Percentiles rank a stretch among this genome's conserved stretches.
These are phyloP conservation scores for Calcarisporium arbuscula DNA, from an alignment of 2,329 filamentous ascomycete genomes.

Conservation along the genomic window DNA sequence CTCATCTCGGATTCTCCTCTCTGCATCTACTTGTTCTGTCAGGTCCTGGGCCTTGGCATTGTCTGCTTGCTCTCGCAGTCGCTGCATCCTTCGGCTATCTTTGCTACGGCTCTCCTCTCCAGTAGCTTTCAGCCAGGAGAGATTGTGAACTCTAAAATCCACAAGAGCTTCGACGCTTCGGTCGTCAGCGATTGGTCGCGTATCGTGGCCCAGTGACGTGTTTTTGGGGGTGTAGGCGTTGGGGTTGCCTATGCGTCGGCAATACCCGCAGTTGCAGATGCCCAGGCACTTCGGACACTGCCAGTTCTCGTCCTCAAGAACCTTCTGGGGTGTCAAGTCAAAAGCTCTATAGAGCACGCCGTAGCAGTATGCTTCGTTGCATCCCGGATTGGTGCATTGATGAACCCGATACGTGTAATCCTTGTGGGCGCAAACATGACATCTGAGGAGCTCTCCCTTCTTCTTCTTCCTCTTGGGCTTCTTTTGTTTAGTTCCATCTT, in stretches of 20 bases:
- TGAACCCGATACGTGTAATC: slow-evolving; percentile 83
- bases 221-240: slow-evolving; percentile 79
- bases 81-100: slow-evolving; percentile 51
- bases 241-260: slow-evolving; percentile 60
- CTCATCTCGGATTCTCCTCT: slow-evolving; percentile 14
- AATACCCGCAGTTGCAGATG: slow-evolving; percentile 82
- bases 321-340: slow-evolving; percentile 76
- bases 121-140: slow-evolving; percentile 66
- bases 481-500: slow-evolving; percentile 53
- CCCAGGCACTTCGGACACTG: slow-evolving; percentile 79
- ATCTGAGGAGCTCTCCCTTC: slow-evolving; percentile 51
- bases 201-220: slow-evolving; percentile 86
- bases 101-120: slow-evolving; percentile 53
- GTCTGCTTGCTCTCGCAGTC: slow-evolving; percentile 49
- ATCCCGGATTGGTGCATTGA: slow-evolving; percentile 64
- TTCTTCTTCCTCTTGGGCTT: slow-evolving; percentile 52
- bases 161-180: slow-evolving; percentile 86
- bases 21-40: slow-evolving; percentile 22
- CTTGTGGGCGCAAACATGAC: slow-evolving; percentile 77
- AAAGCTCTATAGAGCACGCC: slow-evolving; percentile 89
- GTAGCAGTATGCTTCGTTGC: slow-evolving; percentile 78
- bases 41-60: slow-evolving; percentile 48
- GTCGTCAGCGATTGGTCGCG: slow-evolving; percentile 80
- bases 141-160: slow-evolving; percentile 84
- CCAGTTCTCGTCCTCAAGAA: slow-evolving; percentile 79